Evolutionary conservation across 345 rosid species (phyloP).

Genomic region (Dipteronia dyeriana): DNA sequence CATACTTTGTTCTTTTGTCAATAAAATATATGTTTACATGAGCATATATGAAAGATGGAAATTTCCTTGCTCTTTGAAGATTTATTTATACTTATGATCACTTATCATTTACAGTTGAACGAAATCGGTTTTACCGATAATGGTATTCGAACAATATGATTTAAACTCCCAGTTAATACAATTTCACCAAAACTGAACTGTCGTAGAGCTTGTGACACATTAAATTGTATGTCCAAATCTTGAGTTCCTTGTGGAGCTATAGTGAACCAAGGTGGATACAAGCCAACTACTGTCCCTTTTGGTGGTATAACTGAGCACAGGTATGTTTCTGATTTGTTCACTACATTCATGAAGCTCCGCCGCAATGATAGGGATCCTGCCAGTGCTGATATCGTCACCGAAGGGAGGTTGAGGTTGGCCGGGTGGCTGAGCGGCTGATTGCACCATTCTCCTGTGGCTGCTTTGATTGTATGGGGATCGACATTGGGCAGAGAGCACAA

Average conservation of each 20-base stretch:
- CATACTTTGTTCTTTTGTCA: neutral
- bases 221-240: slow-evolving; percentile 51
- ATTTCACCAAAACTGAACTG: slow-evolving; percentile 72
- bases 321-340: slow-evolving; percentile 54
- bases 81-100: neutral
- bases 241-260: slow-evolving; percentile 45
- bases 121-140: slow-evolving; percentile 48
- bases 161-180: slow-evolving; percentile 63
- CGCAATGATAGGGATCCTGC: slow-evolving; percentile 36
- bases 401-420: slow-evolving; percentile 74
- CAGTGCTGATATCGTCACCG: slow-evolving; percentile 63
- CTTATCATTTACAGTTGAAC: neutral
- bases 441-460: slow-evolving; percentile 62
- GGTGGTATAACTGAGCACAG: slow-evolving; percentile 54
- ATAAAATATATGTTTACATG: neutral
- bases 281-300: slow-evolving; percentile 52
- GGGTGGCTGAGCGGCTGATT: slow-evolving; percentile 43
- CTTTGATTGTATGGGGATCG: slow-evolving; percentile 31
- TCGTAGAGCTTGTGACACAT: slow-evolving; percentile 36
- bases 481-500: slow-evolving; percentile 67
- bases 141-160: slow-evolving; percentile 72
- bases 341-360: slow-evolving; percentile 63
- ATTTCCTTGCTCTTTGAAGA: neutral
- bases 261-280: slow-evolving; percentile 67
- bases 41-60: slow-evolving; percentile 3